These are phyloP conservation scores for Fraxinus greggii DNA, from an alignment of 305 asterid species.

Conservation along the genomic window DNA sequence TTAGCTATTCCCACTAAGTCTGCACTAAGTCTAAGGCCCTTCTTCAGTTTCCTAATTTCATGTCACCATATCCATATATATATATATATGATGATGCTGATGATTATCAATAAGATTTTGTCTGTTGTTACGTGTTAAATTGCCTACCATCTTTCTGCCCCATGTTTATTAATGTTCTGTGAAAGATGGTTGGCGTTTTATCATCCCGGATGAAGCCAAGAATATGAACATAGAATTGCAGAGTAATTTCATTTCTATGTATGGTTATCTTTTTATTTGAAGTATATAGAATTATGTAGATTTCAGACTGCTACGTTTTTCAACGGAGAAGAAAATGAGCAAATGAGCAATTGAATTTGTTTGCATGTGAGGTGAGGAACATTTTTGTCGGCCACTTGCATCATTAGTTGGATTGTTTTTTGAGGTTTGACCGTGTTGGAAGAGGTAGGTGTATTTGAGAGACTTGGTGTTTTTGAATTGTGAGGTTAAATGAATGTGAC, in stretches of 20 bases:
- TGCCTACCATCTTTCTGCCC: slow-evolving; percentile 43
- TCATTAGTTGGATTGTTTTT: neutral
- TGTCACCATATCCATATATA: neutral
- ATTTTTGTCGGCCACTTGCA: slow-evolving; percentile 35
- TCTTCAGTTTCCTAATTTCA: slow-evolving; percentile 17
- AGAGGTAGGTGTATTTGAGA: slow-evolving; percentile 18
- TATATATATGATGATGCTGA: neutral
- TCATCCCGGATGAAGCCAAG: slow-evolving; percentile 29
- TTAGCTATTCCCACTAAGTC: neutral
- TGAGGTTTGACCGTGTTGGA: slow-evolving; percentile 30
- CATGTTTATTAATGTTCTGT: neutral
- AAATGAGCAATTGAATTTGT: slow-evolving; percentile 32
- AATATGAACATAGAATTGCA: slow-evolving; percentile 21
- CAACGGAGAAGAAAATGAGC: slow-evolving; percentile 29
- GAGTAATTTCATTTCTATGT: slow-evolving; percentile 18
- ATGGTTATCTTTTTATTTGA: neutral
- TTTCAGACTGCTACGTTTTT: slow-evolving; percentile 22
- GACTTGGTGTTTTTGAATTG: slow-evolving; percentile 14
- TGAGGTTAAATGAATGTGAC: neutral
- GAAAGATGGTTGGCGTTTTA: slow-evolving; percentile 39
- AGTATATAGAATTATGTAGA: neutral
- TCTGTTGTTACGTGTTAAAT: slow-evolving; percentile 25
- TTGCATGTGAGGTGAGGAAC: slow-evolving; percentile 41
- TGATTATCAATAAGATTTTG: slow-evolving; percentile 11
- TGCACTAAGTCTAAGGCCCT: neutral